phyloP scores from a whole-genome alignment of 345 rosid genomes.

The Citrus australasica region DNA sequence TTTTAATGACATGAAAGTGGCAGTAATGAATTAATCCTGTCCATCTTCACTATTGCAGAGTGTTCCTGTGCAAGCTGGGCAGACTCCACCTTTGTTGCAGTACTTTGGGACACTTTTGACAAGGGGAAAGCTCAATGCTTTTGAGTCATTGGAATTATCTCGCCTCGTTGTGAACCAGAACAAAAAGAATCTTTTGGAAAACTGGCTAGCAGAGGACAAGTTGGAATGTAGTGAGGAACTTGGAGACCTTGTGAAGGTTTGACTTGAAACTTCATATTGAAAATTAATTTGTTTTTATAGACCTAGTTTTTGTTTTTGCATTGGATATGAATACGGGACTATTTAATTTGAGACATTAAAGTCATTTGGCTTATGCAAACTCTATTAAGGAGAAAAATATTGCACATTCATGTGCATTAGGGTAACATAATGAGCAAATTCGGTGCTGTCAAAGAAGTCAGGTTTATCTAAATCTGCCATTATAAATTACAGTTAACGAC shows the following conservation, averaged over 20 bases:
- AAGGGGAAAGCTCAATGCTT: constrained; percentile 93
- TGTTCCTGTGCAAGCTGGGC: constrained; percentile 99
- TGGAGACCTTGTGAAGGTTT: constrained; percentile 98
- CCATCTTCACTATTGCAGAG: constrained; percentile 48
- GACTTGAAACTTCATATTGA: constrained; percentile 15
- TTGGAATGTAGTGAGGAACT: constrained; percentile 98
- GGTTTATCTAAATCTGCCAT: background rate
- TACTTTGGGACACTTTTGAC: constrained; percentile 97
- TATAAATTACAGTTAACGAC: background rate
- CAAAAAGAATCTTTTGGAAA: constrained; percentile 93
- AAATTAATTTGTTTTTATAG: background rate
- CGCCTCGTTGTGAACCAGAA: constrained; percentile 99
- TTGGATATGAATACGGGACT: background rate
- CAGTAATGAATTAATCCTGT: background rate
- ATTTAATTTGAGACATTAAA: background rate
- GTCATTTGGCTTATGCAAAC: background rate
- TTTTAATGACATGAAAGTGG: constrained; percentile 2
- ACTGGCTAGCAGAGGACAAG: constrained; percentile 98
- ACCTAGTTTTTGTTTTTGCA: background rate
- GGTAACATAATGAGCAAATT: background rate
- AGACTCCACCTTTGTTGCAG: constrained; percentile 94
- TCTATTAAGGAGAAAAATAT: background rate
- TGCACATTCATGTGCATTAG: background rate
- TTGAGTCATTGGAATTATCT: constrained; percentile 94
- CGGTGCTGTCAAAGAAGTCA: background rate